A percentile compares a stretch with the other conserved stretches of the same genome.
Evolutionary conservation across 441 rosid species (phyloP).

Genomic region (Oxalis stricta): DNA sequence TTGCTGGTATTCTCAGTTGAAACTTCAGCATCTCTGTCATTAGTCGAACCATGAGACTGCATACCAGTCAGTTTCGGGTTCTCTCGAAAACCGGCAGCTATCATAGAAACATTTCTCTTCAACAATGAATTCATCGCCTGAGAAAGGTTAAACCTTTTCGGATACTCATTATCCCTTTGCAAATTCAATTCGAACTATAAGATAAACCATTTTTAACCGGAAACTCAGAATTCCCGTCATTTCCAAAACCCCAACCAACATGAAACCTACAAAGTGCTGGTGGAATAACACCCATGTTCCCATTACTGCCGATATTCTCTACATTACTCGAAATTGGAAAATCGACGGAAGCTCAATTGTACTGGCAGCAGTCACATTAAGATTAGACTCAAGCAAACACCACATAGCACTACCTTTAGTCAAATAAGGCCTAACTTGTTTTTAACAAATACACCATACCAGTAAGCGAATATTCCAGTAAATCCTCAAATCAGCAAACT

Average conservation of each 20-base stretch:
- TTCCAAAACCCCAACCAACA: conserved; percentile 80
- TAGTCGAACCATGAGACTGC: conserved; percentile 27
- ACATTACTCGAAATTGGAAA: conserved; percentile 16
- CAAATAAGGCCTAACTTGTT: conserved; percentile 64
- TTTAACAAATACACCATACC: conserved; percentile 82
- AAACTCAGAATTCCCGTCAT: conserved; percentile 39
- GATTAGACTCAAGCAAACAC: conserved; percentile 90
- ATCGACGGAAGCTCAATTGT: conserved; percentile 41
- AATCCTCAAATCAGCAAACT: conserved; percentile 55
- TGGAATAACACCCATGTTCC: conserved; percentile 30
- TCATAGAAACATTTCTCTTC: conserved; percentile 73
- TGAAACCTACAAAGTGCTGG: conserved; percentile 67
- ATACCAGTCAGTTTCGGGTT: conserved; percentile 41
- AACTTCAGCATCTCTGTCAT: conserved; percentile 18
- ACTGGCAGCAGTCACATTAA: conserved; percentile 76
- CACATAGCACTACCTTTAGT: conserved; percentile 95
- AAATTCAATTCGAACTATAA: conserved; percentile 27
- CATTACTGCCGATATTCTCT: conserved; percentile 26
- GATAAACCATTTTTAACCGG: conserved; percentile 38
- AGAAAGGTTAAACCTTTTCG: conserved; percentile 74
- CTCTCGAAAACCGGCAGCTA: conserved; percentile 83
- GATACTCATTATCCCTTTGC: conserved; percentile 69
- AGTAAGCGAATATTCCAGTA: conserved; percentile 67
- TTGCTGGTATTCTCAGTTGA: conserved; percentile 27
- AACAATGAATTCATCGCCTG: conserved; percentile 70